Base-by-base conservation (phyloP, 352 stramenopile genomes). In the Phytophthora agathidicida region DNA sequence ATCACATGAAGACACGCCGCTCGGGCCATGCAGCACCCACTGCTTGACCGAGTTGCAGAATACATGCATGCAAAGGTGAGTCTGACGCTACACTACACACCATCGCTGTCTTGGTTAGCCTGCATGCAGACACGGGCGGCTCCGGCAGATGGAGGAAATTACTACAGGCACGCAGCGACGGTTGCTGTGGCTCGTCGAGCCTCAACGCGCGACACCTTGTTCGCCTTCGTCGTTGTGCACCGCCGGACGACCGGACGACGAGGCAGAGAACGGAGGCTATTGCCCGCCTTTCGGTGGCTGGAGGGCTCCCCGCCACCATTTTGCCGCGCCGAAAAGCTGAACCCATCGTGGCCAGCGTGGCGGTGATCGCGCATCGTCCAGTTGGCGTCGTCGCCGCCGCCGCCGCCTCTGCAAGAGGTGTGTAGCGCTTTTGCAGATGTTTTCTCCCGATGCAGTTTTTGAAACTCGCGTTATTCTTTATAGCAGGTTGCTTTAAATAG, bases 241-340 rank as follows among this genome's bases (percentile, higher is more conserved):
- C n/a, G n/a, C n/a, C n/a, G n/a, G 51, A 38, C 47, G 35, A 65
- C 8, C 20, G 17, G 32, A 65, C 47, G 56, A 65, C 56, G 38
- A 52, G 24, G 37, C 38, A 65, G 46, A 58, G 45, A 65, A 51
- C 7, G 20, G 35, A 55, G 52, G 55, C 26, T 55, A 43, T 30
- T n/a, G n/a, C n/a, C n/a, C 19, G 27, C 17, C 31, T 55, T 65
- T 65, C 55, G 38, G 55, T 64, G 46, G 46, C 28, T 13, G 22
- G 6, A 14, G 37, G 17, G 22, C 10, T 38, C 31, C 7, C 27
- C 30, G 37, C 26, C 46, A 37, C 32, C 19, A 37, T 24, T 54
- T 39, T 28, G 24, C 23, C 32, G 20, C 30, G 17, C 30, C 53
- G 43, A 62, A 45, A 47, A 11, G 36, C 30, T 60, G 24, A 60